Evolutionary conservation across 768 basidiomycete species (phyloP), one percentile per base, ranked within the genome.

Genomic region (Amanita fuliginea): DNA sequence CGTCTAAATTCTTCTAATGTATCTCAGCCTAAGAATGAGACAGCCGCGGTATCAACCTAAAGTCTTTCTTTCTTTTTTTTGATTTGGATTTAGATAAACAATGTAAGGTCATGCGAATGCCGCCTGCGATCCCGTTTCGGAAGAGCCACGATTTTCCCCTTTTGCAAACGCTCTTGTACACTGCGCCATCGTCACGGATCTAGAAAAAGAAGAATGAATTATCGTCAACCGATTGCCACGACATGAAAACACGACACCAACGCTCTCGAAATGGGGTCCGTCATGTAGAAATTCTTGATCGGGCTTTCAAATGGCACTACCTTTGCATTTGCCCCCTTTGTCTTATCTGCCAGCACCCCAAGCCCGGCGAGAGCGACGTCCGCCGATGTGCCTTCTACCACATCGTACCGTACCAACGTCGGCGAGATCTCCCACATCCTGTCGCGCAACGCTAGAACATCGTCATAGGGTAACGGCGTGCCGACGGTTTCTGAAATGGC

Each of bases 401-500:
- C 67, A 57, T 94, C 92, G 61, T 94, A 93, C 54, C 91, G 75
- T 33, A 95, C 80, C 22, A 97, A 71, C 1, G 89, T 75, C 1
- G 96, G 96, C 18, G 90, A 87, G 55, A 99, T 81, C 62, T 95
- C 93, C 95, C 95, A 97, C 78, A 98, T 79, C 32, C 96, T 80
- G 60, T 97, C 92, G 33, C 94, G 80, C 40, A 99, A 70, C 41
- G 74, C 70, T 5, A 93, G 68, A 10, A 88, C 75, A 57, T 93
- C 87, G 57, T 96, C 92, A 60, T 99, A 99, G 0, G 92, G 90
- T 45, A 98, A 63, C 14, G 88, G 81, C 0, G 66, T 57, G 18
- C 83, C 89, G n/a, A 91, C 62, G 32, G 92, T 72, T 61, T 99
- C 96, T 8, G 89, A 91, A 2, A 99, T 69, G 0, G 95, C 96